A percentile compares a stretch with the other conserved stretches of the same genome.
phyloP scores from a whole-genome alignment of 2,329 filamentous ascomycete species.

The Acarospora socialis region DNA sequence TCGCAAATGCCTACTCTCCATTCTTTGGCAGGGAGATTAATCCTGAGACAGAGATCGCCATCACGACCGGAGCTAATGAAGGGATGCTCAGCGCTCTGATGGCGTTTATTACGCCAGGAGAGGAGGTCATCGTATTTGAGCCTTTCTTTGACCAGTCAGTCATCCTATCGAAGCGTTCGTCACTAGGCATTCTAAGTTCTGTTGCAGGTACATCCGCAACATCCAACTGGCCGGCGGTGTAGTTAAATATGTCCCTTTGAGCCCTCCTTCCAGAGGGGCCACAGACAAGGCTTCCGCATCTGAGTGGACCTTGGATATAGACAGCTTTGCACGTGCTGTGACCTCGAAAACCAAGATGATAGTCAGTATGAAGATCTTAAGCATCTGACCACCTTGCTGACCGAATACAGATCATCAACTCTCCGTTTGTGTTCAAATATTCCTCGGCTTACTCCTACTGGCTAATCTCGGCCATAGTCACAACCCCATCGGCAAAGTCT shows the following conservation, averaged over 20 bases:
- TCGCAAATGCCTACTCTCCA: constrained; percentile 70
- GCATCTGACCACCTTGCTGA: too few species aligned
- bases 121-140: constrained; percentile 41
- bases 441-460: background rate
- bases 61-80: constrained; percentile 44
- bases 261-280: background rate
- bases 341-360: too few species aligned
- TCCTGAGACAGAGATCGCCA: constrained; percentile 67
- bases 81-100: constrained; percentile 39
- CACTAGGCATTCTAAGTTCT: background rate
- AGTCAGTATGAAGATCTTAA: too few species aligned
- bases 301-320: too few species aligned
- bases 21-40: constrained; percentile 60
- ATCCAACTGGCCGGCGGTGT: background rate
- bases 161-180: background rate
- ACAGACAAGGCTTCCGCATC: background rate
- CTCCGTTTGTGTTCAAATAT: too few species aligned
- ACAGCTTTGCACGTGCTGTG: too few species aligned
- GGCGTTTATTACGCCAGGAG: constrained; percentile 37
- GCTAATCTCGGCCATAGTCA: constrained; percentile 7
- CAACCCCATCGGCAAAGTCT: constrained; percentile 11
- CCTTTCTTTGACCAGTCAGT: constrained; percentile 39
- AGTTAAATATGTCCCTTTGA: background rate
- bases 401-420: too few species aligned
- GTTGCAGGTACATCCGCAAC: background rate